phyloP scores from a whole-genome alignment of 2,329 filamentous ascomycete genomes.

The Pseudogymnoascus sp. region DNA sequence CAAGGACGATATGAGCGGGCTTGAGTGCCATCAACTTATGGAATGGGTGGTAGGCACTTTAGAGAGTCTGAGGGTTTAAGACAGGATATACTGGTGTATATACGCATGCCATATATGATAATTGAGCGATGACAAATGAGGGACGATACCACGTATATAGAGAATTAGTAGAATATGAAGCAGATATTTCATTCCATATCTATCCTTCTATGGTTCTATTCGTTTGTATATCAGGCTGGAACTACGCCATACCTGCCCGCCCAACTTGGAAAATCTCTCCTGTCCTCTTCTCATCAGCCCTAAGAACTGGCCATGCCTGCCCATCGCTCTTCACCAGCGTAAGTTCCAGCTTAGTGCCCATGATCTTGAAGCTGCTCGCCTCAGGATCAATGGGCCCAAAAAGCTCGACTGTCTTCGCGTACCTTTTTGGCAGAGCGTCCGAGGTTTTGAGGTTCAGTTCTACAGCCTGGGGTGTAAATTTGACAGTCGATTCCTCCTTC shows the following conservation, averaged over 20 bases:
- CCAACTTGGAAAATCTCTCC: constrained; percentile 87
- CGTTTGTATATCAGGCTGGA: not conserved
- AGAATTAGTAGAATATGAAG: not conserved
- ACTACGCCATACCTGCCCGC: constrained; percentile 48
- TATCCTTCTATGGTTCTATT: not conserved
- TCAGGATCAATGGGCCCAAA: constrained; percentile 66
- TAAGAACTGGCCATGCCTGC: constrained; percentile 57
- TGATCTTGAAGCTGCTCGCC: constrained; percentile 53
- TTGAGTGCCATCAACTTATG: constrained; percentile 34
- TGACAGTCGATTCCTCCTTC: constrained; percentile 65
- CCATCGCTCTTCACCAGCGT: constrained; percentile 55
- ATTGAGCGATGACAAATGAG: not conserved
- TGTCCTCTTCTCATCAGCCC: constrained; percentile 54
- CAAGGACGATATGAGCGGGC: constrained; percentile 30
- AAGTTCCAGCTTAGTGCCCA: constrained; percentile 65
- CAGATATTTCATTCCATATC: not conserved
- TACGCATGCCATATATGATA: constrained; percentile 5
- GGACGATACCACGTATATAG: constrained; percentile 2
- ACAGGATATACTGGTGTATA: constrained; percentile 9
- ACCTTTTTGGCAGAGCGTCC: constrained; percentile 68
- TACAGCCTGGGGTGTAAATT: constrained; percentile 55
- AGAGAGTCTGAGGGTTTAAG: constrained; percentile 30
- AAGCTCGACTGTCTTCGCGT: constrained; percentile 62
- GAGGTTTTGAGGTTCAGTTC: constrained; percentile 76
- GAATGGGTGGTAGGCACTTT: constrained; percentile 34